These are phyloP conservation scores for Chaetomium olivaceum DNA, from an alignment of 2,329 filamentous ascomycete species.

Conservation along the genomic window DNA sequence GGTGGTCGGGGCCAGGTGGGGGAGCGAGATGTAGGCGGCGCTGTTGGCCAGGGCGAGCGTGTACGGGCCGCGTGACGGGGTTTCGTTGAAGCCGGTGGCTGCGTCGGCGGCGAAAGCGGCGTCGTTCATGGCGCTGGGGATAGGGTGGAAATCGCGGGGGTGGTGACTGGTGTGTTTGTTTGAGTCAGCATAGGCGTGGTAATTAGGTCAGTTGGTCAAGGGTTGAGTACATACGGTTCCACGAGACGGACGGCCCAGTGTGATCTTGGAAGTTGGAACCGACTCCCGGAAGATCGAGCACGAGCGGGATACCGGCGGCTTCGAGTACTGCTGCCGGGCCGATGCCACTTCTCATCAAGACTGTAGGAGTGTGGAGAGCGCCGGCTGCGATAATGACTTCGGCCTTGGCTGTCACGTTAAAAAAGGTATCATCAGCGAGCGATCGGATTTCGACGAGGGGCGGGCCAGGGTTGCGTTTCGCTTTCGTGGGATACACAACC, in stretches of 20 bases:
- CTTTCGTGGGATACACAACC: constrained; percentile 24
- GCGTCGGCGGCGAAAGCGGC: constrained; percentile 39
- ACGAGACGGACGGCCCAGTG: constrained; percentile 31
- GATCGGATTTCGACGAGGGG: constrained; percentile 25
- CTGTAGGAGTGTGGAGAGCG: constrained; percentile 44
- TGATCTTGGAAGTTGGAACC: constrained; percentile 50
- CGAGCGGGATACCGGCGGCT: constrained; percentile 49
- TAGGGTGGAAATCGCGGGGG: constrained; percentile 25
- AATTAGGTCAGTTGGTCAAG: background rate
- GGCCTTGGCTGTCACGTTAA: constrained; percentile 27
- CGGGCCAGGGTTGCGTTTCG: background rate
- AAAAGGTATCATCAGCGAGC: constrained; percentile 27
- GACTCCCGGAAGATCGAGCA: constrained; percentile 60
- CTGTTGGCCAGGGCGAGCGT: constrained; percentile 40
- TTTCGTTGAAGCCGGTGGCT: constrained; percentile 35
- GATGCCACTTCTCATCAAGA: constrained; percentile 46
- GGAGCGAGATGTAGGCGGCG: constrained; percentile 34
- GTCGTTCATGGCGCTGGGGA: constrained; percentile 28
- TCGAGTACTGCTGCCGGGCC: constrained; percentile 39
- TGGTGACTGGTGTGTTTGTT: constrained; percentile 13
- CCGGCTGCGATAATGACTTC: constrained; percentile 47
- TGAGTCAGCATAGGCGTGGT: background rate
- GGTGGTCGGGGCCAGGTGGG: constrained; percentile 21
- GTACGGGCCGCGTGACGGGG: constrained; percentile 41
- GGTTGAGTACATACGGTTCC: constrained; percentile 20